These are phyloP conservation scores for Craterostigma plantagineum DNA, from an alignment of 257 asterid genomes.

Conservation along the genomic window DNA sequence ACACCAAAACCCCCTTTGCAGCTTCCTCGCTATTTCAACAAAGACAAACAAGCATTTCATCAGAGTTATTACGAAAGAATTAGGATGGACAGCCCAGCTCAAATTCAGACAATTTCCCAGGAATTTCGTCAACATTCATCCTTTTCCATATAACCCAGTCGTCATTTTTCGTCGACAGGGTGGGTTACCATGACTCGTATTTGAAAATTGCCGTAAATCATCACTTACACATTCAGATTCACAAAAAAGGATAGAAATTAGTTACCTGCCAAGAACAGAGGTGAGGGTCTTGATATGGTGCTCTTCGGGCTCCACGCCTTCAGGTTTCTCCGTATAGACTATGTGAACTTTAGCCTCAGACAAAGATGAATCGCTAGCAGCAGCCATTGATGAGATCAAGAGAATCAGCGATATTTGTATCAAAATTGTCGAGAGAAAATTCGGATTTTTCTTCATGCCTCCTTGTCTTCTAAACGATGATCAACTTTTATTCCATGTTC, in stretches of 20 bases:
- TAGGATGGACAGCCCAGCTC: neutral
- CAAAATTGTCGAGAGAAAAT: constrained; percentile 1
- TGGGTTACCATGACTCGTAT: neutral
- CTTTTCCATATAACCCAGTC: neutral
- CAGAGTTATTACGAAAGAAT: neutral
- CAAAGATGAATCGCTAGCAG: constrained; percentile 21
- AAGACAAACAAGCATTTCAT: neutral
- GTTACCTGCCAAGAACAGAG: constrained; percentile 71
- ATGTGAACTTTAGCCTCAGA: constrained; percentile 65
- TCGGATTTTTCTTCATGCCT: too few species aligned
- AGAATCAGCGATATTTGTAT: constrained; percentile 13
- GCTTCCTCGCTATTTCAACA: constrained; percentile 53
- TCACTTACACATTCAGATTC: too few species aligned
- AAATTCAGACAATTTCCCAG: constrained; percentile 1
- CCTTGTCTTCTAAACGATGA: too few species aligned
- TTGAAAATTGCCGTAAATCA: neutral
- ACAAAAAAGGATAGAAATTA: neutral
- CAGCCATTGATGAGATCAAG: constrained; percentile 32
- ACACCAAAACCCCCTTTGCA: constrained; percentile 62
- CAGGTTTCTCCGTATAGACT: constrained; percentile 56
- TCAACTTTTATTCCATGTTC: too few species aligned
- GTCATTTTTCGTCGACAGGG: neutral
- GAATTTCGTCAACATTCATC: neutral
- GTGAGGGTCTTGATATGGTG: constrained; percentile 57
- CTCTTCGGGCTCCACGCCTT: constrained; percentile 44